Base-by-base conservation (phyloP, 768 basidiomycete genomes). In the Pleurotus salmoneostramineus region DNA sequence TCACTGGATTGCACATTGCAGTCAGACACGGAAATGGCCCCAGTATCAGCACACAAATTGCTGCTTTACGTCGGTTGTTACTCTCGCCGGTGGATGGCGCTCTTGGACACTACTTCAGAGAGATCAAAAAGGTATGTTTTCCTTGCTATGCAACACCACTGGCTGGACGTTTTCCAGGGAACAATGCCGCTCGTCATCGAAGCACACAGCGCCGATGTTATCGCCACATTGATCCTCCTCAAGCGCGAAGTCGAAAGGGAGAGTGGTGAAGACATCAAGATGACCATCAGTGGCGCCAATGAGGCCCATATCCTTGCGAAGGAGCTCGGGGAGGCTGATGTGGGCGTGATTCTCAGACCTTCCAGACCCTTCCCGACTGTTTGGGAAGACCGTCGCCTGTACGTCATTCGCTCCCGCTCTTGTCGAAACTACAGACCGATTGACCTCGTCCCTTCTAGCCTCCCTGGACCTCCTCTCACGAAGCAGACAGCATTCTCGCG, bases 11-110 rank as follows among this genome's bases (percentile, higher is more conserved):
- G 4, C 91, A 93, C 66, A 71, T 95, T 60, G 68, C 77, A 5
- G 68, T 96, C 45, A 68, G 75, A 4, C 83, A 83, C 17, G 59
- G 76, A 37, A 64, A 74, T 33, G 47, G 21, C 69, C 63, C 78
- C 0, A 89, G 90, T 59, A 77, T 93, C 33, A 93, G 93, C 70
- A 89, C 87, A n/a, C 85, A 93, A 62, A 86, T 96, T 60, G 87
- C 87, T 11, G 76, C 83, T 3, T 72, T 97, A 46, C 80, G 93
- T 1, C 74, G 79, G 6, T 72, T 93, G 40, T 74, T 96, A 6
- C 72, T 87, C 6, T 74, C 70, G 27, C 70, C 77, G 11, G 59
- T 65, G 2, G 67, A 70, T 42, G 75, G 73, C 42, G 72, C 66
- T 21, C 60, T 77, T 3, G 79, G 76, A 1, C 57, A 72, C 42